Evolutionary conservation across 2,329 filamentous ascomycete genomes (phyloP).

Genomic region (Chrysoporthe deuterocubensis): DNA sequence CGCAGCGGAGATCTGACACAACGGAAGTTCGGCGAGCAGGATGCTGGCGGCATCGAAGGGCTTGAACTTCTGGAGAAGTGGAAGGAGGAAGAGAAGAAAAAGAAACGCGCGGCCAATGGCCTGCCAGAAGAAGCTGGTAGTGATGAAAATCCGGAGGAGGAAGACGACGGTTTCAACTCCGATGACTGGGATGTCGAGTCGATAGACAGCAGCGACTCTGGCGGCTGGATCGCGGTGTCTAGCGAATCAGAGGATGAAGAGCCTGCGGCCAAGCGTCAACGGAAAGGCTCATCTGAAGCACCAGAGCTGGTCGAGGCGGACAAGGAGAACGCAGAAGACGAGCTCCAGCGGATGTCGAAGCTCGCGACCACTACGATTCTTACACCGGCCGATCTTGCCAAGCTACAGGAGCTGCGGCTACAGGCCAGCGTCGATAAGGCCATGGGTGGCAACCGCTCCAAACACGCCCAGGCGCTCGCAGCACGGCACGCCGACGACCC

Average conservation of each 20-base stretch:
- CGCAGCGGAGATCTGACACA: conserved; percentile 74
- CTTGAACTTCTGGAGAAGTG: conserved; percentile 89
- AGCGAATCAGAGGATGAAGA: conserved; percentile 81
- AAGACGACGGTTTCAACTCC: conserved; percentile 65
- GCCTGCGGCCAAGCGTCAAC: conserved; percentile 68
- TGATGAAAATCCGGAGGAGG: conserved; percentile 65
- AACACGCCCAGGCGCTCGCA: conserved; percentile 54
- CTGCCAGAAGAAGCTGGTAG: conserved; percentile 65
- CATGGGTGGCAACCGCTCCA: conserved; percentile 49
- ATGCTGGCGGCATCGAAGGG: conserved; percentile 82
- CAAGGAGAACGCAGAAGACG: conserved; percentile 49
- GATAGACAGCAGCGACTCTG: conserved; percentile 69
- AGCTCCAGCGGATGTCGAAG: conserved; percentile 62
- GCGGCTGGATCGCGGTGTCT: conserved; percentile 87
- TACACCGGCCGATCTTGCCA: conserved; percentile 93
- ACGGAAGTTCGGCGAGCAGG: conserved; percentile 81
- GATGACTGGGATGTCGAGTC: conserved; percentile 67
- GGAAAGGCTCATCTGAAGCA: conserved; percentile 40
- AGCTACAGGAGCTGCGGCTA: conserved; percentile 85
- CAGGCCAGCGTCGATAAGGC: conserved; percentile 72
- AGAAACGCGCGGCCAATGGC: conserved; percentile 71
- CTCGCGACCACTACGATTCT: conserved; percentile 93
- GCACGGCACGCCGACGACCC: conserved; percentile 81
- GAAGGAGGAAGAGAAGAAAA: conserved; percentile 86
- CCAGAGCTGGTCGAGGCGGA: conserved; percentile 40